These are phyloP conservation scores for Smallanthus sonchifolius DNA, from an alignment of 129 eudicot genomes.

Conservation along the genomic window DNA sequence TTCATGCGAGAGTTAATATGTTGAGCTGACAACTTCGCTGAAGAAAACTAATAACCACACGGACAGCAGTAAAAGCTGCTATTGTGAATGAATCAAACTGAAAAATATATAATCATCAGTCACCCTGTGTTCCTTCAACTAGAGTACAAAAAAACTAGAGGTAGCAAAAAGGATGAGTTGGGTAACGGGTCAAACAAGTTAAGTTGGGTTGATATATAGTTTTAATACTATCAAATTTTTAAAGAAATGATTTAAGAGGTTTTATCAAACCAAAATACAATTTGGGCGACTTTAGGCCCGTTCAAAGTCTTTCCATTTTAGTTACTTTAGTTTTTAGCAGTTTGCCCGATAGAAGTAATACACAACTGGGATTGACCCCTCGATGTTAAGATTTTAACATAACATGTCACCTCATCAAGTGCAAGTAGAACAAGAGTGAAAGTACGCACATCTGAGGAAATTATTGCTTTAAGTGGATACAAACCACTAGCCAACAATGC, in stretches of 20 bases:
- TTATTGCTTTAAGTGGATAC: slow-evolving; percentile 41
- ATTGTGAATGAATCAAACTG: slow-evolving; percentile 69
- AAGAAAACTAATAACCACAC: slow-evolving; percentile 48
- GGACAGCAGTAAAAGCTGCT: slow-evolving; percentile 55
- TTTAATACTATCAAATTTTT: background rate
- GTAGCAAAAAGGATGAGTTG: background rate
- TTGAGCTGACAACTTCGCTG: slow-evolving; percentile 43
- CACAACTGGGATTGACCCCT: too few relatives aligned
- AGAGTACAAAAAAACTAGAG: background rate
- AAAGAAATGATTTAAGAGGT: background rate
- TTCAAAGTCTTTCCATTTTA: too few relatives aligned
- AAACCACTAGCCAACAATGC: slow-evolving; percentile 61
- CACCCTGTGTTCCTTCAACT: background rate
- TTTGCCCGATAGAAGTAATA: too few relatives aligned
- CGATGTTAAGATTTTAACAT: background rate
- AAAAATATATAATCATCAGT: slow-evolving; percentile 24
- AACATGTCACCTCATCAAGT: slow-evolving; percentile 50
- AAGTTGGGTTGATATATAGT: background rate
- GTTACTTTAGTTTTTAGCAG: too few relatives aligned
- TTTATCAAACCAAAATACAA: background rate
- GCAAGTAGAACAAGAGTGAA: slow-evolving; percentile 46
- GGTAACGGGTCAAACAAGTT: background rate
- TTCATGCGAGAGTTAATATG: background rate
- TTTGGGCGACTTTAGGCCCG: background rate
- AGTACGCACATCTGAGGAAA: slow-evolving; percentile 59